A percentile compares a stretch with the other conserved stretches of the same genome.
These are phyloP conservation scores for Chondrus crispus DNA, from an alignment of 23 red algal species.

Conservation along the genomic window DNA sequence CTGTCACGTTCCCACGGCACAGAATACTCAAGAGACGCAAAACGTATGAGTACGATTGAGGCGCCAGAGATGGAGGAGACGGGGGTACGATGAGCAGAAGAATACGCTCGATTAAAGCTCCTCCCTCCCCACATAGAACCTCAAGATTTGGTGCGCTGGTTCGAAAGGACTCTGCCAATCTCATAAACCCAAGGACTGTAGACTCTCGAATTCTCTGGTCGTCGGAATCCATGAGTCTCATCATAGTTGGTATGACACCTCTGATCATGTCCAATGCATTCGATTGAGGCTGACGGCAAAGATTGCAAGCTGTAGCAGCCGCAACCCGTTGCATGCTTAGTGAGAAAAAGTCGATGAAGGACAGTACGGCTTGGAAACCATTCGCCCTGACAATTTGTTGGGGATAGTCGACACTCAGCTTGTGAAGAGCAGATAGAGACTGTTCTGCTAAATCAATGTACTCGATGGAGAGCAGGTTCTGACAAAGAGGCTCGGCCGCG, in stretches of 20 bases:
- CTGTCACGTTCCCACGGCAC: constrained; percentile 45
- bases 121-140: constrained; percentile 45
- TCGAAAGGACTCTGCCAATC: constrained; percentile 56
- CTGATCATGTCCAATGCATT: constrained; percentile 72
- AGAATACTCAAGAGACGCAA: constrained; percentile 48
- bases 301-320: constrained; percentile 77
- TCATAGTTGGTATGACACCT: constrained; percentile 55
- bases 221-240: constrained; percentile 55
- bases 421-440: constrained; percentile 84
- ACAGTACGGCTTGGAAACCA: constrained; percentile 82
- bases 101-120: constrained; percentile 44
- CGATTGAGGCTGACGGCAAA: constrained; percentile 59
- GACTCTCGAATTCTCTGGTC: constrained; percentile 74
- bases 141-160: constrained; percentile 38
- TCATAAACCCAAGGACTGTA: constrained; percentile 43
- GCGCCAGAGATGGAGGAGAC: constrained; percentile 29
- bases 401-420: constrained; percentile 82
- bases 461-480: constrained; percentile 82
- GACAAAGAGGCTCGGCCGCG: constrained; percentile 76
- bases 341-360: constrained; percentile 96
- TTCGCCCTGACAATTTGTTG: constrained; percentile 77
- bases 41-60: constrained; percentile 55
- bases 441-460: constrained; percentile 99
- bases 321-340: constrained; percentile 87
- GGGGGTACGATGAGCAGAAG: constrained; percentile 38